phyloP scores from a whole-genome alignment of 1,284 basidiomycete species.

The Mycena sp. region DNA sequence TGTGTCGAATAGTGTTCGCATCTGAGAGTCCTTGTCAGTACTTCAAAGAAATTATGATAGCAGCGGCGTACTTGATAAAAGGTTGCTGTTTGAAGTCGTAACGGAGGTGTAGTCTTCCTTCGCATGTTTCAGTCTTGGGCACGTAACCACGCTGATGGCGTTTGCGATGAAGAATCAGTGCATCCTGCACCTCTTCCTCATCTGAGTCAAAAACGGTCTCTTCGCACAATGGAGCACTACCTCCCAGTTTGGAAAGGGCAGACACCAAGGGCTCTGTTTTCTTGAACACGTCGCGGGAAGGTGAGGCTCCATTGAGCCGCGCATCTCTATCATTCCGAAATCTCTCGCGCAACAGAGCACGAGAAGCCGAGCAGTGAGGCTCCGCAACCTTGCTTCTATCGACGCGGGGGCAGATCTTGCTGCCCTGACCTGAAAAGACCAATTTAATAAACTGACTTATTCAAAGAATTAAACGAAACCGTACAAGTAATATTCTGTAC shows the following conservation, averaged over 20 bases:
- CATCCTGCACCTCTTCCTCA: neutral
- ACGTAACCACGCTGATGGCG: slow-evolving; percentile 7
- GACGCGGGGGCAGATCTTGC: slow-evolving; percentile 28
- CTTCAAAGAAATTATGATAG: neutral
- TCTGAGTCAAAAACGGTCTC: neutral
- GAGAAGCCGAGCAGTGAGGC: slow-evolving; percentile 22
- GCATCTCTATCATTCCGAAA: slow-evolving; percentile 4
- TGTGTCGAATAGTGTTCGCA: neutral
- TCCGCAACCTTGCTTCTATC: neutral
- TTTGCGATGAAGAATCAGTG: neutral
- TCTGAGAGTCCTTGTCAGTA: neutral
- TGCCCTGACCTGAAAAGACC: slow-evolving; percentile 28
- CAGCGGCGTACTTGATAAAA: neutral
- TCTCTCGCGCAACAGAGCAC: slow-evolving; percentile 11
- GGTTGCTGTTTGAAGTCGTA: slow-evolving; percentile 1
- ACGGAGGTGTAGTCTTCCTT: slow-evolving; percentile 23
- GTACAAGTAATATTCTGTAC: neutral
- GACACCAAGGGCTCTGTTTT: slow-evolving; percentile 8
- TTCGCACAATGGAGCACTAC: neutral
- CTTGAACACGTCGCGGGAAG: slow-evolving; percentile 7
- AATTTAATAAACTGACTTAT: neutral
- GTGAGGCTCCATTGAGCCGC: neutral
- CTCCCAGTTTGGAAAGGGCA: slow-evolving; percentile 11
- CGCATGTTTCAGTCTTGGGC: slow-evolving; percentile 10
- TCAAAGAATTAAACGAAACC: neutral